Evolutionary conservation across 768 basidiomycete species (phyloP), one percentile per base, ranked within the genome.

Genomic region (Agaricus sinodeliciosus): DNA sequence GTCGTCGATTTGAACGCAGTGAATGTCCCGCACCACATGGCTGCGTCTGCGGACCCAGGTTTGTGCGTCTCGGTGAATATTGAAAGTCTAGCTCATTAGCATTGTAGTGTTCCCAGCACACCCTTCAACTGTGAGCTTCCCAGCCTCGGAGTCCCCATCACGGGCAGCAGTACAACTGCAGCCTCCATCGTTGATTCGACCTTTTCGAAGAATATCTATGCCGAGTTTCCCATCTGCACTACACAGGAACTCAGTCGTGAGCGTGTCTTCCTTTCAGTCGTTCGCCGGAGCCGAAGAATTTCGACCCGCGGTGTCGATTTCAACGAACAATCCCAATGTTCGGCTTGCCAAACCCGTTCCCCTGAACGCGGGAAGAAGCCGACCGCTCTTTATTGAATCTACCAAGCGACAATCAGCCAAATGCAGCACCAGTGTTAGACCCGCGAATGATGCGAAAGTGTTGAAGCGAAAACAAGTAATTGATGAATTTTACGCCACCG

Each of bases 401-500:
- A 64, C 69, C 0, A 63, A 72, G 47, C 70, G 71, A 39, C 63
- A 65, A n/a, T 61, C 62, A 34, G 62, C 72, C 41, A 67, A 71
- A 45, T 68, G 71, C 48, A 71, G 72, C 39, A 62, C 65, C 43
- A 71, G 58, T 48, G 58, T 67, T 16, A 72, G 68, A 54, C 74
- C 74, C 11, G 59, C 69, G 1, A 73, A 82, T 60, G 75, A 80
- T 45, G 22, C 49, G 16, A 72, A 75, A 43, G 69, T 68, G 44
- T 72, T 77, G 42, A 67, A 68, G 37, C 92, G 85, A 63, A 68
- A 76, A 42, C 88, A 81, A 65, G 75, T 93, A 35, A 74, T 91
- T n/a, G 74, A 80, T 41, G 91, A 94, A 63, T 85, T 94, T 57
- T 83, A 81, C 58, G 81, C 86, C 51, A 92, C 90, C 0, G 91